Evolutionary conservation across 2,329 filamentous ascomycete species (phyloP).

Genomic region (Nakataea oryzae): DNA sequence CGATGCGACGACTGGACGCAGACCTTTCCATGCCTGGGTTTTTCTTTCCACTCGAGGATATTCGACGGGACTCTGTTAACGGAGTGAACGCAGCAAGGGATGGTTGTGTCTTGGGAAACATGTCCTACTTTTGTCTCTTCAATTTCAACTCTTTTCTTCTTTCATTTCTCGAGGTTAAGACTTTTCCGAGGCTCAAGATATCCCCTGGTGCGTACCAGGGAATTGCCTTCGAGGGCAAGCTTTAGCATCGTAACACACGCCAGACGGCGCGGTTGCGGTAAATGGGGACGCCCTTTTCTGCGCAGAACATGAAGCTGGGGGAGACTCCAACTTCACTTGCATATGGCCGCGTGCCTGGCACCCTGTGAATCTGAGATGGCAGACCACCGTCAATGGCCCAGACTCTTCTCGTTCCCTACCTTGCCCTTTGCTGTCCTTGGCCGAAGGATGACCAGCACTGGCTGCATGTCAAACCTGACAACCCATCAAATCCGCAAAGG

Average conservation of each 20-base stretch:
- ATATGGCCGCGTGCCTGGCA: too few relatives aligned
- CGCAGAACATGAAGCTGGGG: not conserved
- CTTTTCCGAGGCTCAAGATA: not conserved
- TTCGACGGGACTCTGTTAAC: not conserved
- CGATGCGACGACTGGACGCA: not conserved
- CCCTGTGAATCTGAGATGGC: too few relatives aligned
- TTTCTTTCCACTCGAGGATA: slow-evolving; percentile 2
- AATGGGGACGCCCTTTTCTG: not conserved
- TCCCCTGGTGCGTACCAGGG: not conserved
- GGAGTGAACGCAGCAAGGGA: not conserved
- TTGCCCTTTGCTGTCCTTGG: not conserved
- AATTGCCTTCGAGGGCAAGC: not conserved
- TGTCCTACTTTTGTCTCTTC: not conserved
- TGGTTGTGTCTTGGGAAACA: not conserved
- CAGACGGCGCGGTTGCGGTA: not conserved
- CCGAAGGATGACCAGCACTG: not conserved
- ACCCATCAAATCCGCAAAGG: not conserved
- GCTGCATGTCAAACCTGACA: not conserved
- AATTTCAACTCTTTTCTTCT: not conserved
- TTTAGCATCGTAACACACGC: not conserved
- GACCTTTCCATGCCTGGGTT: not conserved
- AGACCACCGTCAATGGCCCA: too few relatives aligned
- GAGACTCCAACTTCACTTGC: too few relatives aligned
- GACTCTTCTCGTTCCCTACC: not conserved
- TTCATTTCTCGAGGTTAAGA: not conserved